Evolutionary conservation across 31 red algal genomes (phyloP).

Genomic region (Odonthalia washingtoniensis): DNA sequence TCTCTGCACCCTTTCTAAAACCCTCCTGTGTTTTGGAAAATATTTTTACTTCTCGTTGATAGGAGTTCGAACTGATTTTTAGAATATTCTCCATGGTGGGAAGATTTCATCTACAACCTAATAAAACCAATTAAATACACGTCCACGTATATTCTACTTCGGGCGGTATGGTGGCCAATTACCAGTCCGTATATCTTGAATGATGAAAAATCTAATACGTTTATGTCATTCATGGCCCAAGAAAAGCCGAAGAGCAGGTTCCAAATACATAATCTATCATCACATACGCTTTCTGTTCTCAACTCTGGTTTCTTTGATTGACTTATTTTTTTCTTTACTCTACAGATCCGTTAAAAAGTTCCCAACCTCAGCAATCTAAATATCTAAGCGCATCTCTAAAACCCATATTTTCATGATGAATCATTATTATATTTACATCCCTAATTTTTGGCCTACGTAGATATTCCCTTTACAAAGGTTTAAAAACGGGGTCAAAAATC

Average conservation of each 20-base stretch:
- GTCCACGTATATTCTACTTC: background rate
- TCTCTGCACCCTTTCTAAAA: too few species aligned
- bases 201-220: slow-evolving; percentile 6
- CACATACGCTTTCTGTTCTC: background rate
- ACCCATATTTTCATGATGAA: background rate
- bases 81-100: slow-evolving; percentile 9
- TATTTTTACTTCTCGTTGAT: background rate
- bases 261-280: slow-evolving; percentile 41
- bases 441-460: slow-evolving; percentile 7
- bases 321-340: background rate
- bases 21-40: background rate
- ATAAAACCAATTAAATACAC: slow-evolving; percentile 32
- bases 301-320: background rate
- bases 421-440: background rate
- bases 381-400: background rate
- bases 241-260: slow-evolving; percentile 23
- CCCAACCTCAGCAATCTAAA: slow-evolving; percentile 27
- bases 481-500: too few species aligned
- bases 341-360: background rate
- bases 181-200: background rate
- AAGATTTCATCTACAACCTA: slow-evolving; percentile 23
- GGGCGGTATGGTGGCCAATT: background rate
- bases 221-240: slow-evolving; percentile 17
- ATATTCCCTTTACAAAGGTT: too few species aligned
- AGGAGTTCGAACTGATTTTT: background rate